Base-by-base conservation (phyloP, 2,329 filamentous ascomycete species). In the Ophiocordyceps australis region DNA sequence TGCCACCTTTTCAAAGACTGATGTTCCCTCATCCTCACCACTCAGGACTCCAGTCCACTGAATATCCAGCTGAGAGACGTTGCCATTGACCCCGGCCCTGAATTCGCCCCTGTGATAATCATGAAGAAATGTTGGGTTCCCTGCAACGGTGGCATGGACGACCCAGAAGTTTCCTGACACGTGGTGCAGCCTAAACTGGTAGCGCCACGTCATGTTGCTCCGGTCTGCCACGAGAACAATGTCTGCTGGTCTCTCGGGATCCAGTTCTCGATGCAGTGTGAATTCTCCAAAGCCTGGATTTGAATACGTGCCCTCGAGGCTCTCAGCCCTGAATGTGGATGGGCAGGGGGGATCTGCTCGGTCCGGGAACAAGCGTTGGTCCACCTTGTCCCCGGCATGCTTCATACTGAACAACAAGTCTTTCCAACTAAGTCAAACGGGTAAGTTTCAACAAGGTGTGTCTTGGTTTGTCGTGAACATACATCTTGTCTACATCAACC, bases 211-310 rank as follows among this genome's bases (percentile, higher is more conserved):
- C 15, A 32, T 26, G 13, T 45, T 30, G 2, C 17, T 16, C 4
- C 36, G 33, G 5, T 41, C 31, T 1, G 38, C 38, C 7, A 44
- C 32, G 3, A 47, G 38, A 0, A 41, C 38, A 18, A 17, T 29
- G 14, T 36, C 21, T 6, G 17, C 25, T 2, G 22, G 9, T 3
- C 33, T 26, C 2, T 28, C 14, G 0, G 34, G 32, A 10, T 39
- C 24, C 3, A 32, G 24, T 12, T 36, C 27, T 13, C 32, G 32
- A 4, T 28, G 25, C 5, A 47, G 27, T 1, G 29, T 24, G 8
- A 47, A 23, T 2, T 19, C 24, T 7, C 39, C 41, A 38, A 59
- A 62, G 4, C 47, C 57, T 3, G 50, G 46, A 26, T 63, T 46
- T 29, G 38, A 48, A 31, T 62, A 65, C 1, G 43, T 54, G 3